These are phyloP conservation scores for Chlorella sorokiniana DNA, from an alignment of 139 green algal genomes.

Conservation along the genomic window DNA sequence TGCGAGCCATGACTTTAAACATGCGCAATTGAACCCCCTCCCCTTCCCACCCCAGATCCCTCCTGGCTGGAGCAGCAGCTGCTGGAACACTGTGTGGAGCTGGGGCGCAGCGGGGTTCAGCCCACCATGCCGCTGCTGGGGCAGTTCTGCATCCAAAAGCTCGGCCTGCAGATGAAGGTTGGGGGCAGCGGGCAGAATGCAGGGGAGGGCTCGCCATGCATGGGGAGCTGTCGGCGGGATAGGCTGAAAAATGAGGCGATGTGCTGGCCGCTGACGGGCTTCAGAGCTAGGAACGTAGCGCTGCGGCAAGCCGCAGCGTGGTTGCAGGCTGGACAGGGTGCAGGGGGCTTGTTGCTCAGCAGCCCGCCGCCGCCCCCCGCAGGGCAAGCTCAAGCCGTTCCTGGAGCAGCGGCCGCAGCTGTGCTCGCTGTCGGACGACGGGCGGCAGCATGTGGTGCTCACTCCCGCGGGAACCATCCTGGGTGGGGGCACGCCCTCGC, in stretches of 20 bases:
- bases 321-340: no score
- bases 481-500: slow-evolving; percentile 7
- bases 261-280: neutral
- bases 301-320: no score
- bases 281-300: no score
- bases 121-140: slow-evolving; percentile 27
- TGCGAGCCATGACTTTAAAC: neutral
- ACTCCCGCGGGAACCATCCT: slow-evolving; percentile 5
- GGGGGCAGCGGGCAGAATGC: neutral
- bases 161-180: slow-evolving; percentile 29
- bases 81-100: slow-evolving; percentile 23
- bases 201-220: no score
- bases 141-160: slow-evolving; percentile 31
- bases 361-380: no score
- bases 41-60: neutral
- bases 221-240: no score
- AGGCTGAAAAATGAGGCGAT: no score
- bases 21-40: neutral
- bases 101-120: neutral
- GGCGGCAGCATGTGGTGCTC: slow-evolving; percentile 22
- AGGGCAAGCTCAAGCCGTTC: slow-evolving; percentile 23
- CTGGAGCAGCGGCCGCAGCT: slow-evolving; percentile 9
- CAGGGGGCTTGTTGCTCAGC: no score
- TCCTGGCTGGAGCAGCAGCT: slow-evolving; percentile 23
- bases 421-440: slow-evolving; percentile 10